These are phyloP conservation scores for Desmodesmus armatus DNA, from an alignment of 139 green algal genomes.

Conservation along the genomic window DNA sequence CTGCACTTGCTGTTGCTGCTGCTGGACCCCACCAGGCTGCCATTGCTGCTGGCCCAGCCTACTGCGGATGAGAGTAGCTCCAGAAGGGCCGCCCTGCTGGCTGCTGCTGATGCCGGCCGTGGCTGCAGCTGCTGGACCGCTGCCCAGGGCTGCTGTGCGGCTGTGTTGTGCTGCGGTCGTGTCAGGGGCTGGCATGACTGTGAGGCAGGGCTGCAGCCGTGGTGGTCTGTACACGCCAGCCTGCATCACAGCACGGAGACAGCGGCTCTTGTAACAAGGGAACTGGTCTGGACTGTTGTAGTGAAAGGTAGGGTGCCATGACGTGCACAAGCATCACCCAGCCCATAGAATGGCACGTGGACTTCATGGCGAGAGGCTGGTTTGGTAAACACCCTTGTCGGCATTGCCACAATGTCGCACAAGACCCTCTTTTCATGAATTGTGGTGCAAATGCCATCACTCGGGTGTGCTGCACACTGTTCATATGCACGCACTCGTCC, in stretches of 20 bases:
- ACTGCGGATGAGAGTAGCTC: too few relatives aligned
- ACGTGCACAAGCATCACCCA: too few relatives aligned
- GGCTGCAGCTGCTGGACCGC: not conserved
- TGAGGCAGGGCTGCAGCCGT: slow-evolving; percentile 57
- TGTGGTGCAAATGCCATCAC: too few relatives aligned
- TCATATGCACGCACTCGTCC: slow-evolving; percentile 42
- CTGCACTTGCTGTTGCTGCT: slow-evolving; percentile 6
- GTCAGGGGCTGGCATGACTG: slow-evolving; percentile 37
- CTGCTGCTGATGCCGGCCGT: not conserved
- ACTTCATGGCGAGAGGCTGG: too few relatives aligned
- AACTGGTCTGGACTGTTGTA: too few relatives aligned
- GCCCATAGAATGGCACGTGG: too few relatives aligned
- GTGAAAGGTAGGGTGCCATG: too few relatives aligned
- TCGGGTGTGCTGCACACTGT: not conserved
- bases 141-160: not conserved
- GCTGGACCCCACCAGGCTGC: not conserved
- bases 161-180: not conserved
- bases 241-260: slow-evolving; percentile 52
- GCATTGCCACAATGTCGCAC: too few relatives aligned
- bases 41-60: not conserved
- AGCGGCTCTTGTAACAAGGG: too few relatives aligned
- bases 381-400: too few relatives aligned
- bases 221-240: slow-evolving; percentile 58
- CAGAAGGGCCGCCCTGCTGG: not conserved
- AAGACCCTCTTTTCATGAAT: too few relatives aligned